Evolutionary conservation across 2,329 filamentous ascomycete species (phyloP).

Genomic region (Diaporthe helianthi): DNA sequence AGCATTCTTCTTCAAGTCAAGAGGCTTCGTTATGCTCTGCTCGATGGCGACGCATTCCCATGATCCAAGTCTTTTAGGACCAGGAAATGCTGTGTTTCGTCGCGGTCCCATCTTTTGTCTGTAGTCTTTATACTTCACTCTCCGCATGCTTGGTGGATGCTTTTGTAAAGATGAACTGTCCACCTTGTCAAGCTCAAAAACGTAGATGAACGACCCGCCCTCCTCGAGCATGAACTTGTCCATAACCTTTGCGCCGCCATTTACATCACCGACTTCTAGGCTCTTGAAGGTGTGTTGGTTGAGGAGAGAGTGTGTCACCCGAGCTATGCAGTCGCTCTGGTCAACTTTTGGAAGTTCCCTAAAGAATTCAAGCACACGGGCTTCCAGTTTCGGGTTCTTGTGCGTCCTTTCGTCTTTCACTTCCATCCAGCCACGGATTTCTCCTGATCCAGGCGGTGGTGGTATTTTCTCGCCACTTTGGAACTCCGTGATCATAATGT

Average conservation of each 20-base stretch:
- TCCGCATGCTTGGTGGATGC: too few relatives aligned
- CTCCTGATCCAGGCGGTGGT: background rate
- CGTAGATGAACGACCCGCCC: background rate
- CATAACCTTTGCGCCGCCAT: background rate
- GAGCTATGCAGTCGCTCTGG: background rate
- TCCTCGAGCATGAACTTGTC: background rate
- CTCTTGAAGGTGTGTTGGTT: background rate
- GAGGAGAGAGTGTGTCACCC: background rate
- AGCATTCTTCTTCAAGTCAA: background rate
- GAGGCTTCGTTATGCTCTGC: too few relatives aligned
- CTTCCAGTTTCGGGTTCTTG: background rate
- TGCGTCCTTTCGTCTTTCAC: background rate
- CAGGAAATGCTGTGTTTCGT: too few relatives aligned
- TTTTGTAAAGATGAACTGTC: too few relatives aligned
- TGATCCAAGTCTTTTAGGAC: too few relatives aligned
- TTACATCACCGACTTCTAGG: background rate
- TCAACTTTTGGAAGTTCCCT: rapidly evolving
- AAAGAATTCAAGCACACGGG: too few relatives aligned
- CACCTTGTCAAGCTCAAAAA: background rate
- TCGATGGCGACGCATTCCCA: too few relatives aligned
- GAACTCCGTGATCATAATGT: background rate
- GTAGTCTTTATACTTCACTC: too few relatives aligned
- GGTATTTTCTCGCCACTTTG: background rate
- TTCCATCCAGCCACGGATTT: background rate
- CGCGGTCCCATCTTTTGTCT: too few relatives aligned